These are phyloP conservation scores for Ambrosia hybrid DNA, from an alignment of 140 eudicot species.

Conservation along the genomic window DNA sequence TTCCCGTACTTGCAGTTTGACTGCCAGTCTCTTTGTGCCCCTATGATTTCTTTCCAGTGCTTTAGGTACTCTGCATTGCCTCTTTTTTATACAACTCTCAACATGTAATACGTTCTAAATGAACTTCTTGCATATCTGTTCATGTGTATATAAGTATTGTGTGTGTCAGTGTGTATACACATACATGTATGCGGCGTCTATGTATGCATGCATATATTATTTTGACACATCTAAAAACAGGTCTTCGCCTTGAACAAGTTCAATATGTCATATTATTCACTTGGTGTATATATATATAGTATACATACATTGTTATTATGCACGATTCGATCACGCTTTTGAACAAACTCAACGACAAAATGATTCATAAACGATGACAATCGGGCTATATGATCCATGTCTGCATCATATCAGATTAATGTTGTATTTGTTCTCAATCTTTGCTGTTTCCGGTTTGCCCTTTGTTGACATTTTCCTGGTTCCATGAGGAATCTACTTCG, in stretches of 20 bases:
- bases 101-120: no score
- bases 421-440: constrained; percentile 34
- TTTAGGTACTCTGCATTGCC: no score
- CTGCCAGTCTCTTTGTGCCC: no score
- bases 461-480: constrained; percentile 46
- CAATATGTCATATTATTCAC: constrained; percentile 13
- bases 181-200: no score
- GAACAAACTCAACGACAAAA: constrained; percentile 33
- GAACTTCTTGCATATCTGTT: no score
- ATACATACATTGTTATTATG: constrained; percentile 30
- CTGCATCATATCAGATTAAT: neutral
- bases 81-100: no score
- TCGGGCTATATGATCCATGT: constrained; percentile 8
- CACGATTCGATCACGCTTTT: constrained; percentile 25
- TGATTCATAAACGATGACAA: constrained; percentile 24
- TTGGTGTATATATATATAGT: constrained; percentile 8
- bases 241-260: constrained; percentile 13
- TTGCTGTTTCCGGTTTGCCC: constrained; percentile 34
- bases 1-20: no score
- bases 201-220: neutral
- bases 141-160: no score
- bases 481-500: constrained; percentile 70
- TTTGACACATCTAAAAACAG: neutral
- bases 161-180: no score
- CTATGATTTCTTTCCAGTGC: no score